These are phyloP conservation scores for Wickerhamiella occidentalis DNA, from an alignment of 805 yeast species.

Conservation along the genomic window DNA sequence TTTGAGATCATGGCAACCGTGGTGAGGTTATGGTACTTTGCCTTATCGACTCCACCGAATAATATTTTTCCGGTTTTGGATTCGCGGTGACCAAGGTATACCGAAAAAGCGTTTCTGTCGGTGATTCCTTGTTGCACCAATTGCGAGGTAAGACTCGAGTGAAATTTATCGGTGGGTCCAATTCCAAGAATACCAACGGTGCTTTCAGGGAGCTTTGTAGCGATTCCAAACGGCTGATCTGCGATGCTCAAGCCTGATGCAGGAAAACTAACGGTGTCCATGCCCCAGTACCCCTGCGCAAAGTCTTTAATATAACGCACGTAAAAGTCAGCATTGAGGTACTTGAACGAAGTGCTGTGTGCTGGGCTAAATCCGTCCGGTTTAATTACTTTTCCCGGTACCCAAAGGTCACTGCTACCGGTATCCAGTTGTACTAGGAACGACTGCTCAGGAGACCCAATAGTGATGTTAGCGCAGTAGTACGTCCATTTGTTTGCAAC, in stretches of 20 bases:
- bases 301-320: constrained; percentile 34
- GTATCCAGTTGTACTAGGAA: constrained; percentile 58
- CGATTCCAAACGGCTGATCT: constrained; percentile 62
- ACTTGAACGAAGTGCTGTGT: constrained; percentile 16
- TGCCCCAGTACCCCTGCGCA: constrained; percentile 49
- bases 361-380: constrained; percentile 20
- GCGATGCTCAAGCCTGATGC: constrained; percentile 30
- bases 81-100: constrained; percentile 39
- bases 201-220: constrained; percentile 49
- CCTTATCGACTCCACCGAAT: constrained; percentile 62
- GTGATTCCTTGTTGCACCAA: constrained; percentile 48
- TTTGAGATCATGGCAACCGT: constrained; percentile 33
- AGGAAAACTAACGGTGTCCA: constrained; percentile 45
- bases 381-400: constrained; percentile 18
- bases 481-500: constrained; percentile 25
- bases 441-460: constrained; percentile 44
- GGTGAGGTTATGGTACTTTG: constrained; percentile 43
- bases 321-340: constrained; percentile 18
- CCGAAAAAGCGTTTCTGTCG: constrained; percentile 44
- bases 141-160: constrained; percentile 50
- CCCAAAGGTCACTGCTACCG: constrained; percentile 39
- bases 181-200: constrained; percentile 37
- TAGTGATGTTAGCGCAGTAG: constrained; percentile 25
- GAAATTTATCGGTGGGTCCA: constrained; percentile 24
- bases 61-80: constrained; percentile 40